A percentile compares a stretch with the other conserved stretches of the same genome.
phyloP scores from a whole-genome alignment of 805 yeast species.

The Wickerhamiella qilinensis region DNA sequence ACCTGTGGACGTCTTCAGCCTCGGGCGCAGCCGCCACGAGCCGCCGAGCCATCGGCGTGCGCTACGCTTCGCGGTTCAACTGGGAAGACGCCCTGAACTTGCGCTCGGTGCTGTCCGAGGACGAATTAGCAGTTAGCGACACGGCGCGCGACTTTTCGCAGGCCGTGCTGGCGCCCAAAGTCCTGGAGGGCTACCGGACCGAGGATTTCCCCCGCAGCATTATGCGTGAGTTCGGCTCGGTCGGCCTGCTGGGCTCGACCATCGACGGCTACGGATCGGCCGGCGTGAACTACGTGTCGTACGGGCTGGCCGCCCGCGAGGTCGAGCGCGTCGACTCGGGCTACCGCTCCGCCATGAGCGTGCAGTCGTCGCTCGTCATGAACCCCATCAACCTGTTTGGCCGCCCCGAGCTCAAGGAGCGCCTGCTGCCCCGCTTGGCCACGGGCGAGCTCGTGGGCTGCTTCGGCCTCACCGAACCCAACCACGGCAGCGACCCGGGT shows the following conservation, averaged over 20 bases:
- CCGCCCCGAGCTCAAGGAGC: conserved; percentile 26
- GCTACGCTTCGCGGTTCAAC: conserved; percentile 14
- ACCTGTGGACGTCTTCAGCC: too few relatives aligned
- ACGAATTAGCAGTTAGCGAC: conserved; percentile 23
- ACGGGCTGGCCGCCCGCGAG: conserved; percentile 29
- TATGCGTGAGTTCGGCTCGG: conserved; percentile 27
- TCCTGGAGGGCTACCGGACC: conserved; percentile 26
- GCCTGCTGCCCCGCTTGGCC: conserved; percentile 26
- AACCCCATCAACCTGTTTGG: conserved; percentile 27
- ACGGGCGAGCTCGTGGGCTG: conserved; percentile 35
- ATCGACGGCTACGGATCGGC: conserved; percentile 30
- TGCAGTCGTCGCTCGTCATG: conserved; percentile 31
- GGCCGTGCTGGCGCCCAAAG: conserved; percentile 24
- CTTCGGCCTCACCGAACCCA: conserved; percentile 51
- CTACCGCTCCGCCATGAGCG: conserved; percentile 29
- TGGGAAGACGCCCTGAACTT: conserved; percentile 26
- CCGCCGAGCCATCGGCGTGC: not conserved
- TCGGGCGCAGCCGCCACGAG: too few relatives aligned
- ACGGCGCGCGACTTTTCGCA: conserved; percentile 25
- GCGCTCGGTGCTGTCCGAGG: conserved; percentile 23
- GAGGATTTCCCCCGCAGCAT: conserved; percentile 23
- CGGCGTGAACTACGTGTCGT: conserved; percentile 28
- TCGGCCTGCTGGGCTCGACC: conserved; percentile 27
- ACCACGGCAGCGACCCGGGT: conserved; percentile 45
- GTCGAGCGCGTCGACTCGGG: conserved; percentile 31